Evolutionary conservation across 106 monocot genomes (phyloP).

Genomic region (Apostasia shenzhenica): DNA sequence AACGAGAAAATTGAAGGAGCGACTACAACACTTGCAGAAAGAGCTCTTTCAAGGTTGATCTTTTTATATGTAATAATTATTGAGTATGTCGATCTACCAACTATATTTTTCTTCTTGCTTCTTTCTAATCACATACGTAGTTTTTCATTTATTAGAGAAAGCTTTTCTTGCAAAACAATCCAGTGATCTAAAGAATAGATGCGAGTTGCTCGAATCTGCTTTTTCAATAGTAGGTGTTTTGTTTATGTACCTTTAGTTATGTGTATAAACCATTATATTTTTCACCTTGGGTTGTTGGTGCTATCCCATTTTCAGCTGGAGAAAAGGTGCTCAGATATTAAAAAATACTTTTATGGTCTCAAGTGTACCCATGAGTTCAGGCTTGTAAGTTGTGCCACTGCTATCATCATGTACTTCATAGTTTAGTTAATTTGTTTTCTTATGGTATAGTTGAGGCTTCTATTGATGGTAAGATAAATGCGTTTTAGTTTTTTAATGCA

Average conservation of each 20-base stretch:
- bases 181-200: slow-evolving; percentile 34
- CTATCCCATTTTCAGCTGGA: slow-evolving; percentile 43
- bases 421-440: too few species aligned
- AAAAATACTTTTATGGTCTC: slow-evolving; percentile 43
- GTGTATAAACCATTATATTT: too few species aligned
- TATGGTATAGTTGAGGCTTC: too few species aligned
- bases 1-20: slow-evolving; percentile 35
- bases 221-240: slow-evolving; percentile 24
- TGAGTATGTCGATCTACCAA: not conserved
- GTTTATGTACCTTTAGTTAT: not conserved
- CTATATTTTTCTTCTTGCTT: not conserved
- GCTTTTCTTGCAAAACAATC: slow-evolving; percentile 19
- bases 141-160: slow-evolving; percentile 28
- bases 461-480: too few species aligned
- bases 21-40: slow-evolving; percentile 31
- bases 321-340: slow-evolving; percentile 43
- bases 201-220: slow-evolving; percentile 26
- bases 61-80: slow-evolving; percentile 21
- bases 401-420: not conserved
- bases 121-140: not conserved
- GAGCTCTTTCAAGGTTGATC: slow-evolving; percentile 56
- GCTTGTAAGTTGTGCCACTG: slow-evolving; percentile 40
- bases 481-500: too few species aligned
- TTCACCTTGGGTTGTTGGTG: too few species aligned
- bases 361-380: slow-evolving; percentile 57